Percentiles rank a stretch among this genome's conserved stretches.
Evolutionary conservation across 164 flowering plant species (phyloP).

Genomic region (Stephania japonica): DNA sequence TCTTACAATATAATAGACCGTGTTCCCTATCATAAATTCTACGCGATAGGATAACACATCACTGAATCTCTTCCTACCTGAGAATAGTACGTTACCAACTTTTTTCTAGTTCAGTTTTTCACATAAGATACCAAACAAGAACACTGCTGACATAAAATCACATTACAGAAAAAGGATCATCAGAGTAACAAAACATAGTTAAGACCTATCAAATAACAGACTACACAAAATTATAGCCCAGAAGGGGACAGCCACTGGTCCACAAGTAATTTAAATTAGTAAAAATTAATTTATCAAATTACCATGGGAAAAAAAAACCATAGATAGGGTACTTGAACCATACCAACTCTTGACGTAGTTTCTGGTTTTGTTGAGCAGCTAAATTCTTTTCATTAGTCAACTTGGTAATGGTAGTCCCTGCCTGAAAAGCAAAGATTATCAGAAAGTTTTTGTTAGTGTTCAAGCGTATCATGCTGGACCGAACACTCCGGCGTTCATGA

Average conservation of each 20-base stretch:
- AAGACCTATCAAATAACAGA: background rate
- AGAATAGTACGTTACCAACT: background rate
- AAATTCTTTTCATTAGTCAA: conserved; percentile 56
- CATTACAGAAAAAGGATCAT: background rate
- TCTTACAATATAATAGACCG: background rate
- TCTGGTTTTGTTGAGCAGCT: conserved; percentile 53
- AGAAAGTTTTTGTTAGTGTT: background rate
- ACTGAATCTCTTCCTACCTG: background rate
- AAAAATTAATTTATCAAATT: background rate
- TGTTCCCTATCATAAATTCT: too few species aligned
- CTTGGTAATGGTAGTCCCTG: conserved; percentile 43
- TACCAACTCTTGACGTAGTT: conserved; percentile 65
- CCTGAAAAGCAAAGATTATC: conserved; percentile 27
- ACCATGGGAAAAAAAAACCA: background rate
- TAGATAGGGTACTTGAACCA: background rate
- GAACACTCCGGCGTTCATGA: background rate
- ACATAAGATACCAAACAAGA: background rate
- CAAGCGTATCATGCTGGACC: background rate
- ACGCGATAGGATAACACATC: too few species aligned
- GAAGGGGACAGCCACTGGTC: background rate
- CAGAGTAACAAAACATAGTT: background rate
- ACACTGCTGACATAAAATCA: background rate
- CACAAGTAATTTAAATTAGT: background rate
- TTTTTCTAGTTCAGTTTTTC: background rate
- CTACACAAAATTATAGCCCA: background rate